Evolutionary conservation across 202 grass and related monocot species (phyloP).

Genomic region (Cymbopogon flexuosus): DNA sequence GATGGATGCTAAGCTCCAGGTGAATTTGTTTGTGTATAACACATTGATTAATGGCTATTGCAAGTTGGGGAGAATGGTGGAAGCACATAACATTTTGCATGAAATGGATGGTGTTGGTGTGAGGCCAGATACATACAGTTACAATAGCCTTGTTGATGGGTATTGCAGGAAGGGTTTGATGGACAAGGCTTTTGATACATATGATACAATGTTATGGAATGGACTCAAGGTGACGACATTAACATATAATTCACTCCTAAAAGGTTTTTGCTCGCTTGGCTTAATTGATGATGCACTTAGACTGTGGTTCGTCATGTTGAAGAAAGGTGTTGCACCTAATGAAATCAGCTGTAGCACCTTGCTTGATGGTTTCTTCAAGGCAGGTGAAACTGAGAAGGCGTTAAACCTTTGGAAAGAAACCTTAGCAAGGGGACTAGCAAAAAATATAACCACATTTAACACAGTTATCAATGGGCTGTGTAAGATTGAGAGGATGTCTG

Average conservation of each 20-base stretch:
- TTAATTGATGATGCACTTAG: slow-evolving; percentile 67
- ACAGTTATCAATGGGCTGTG: slow-evolving; percentile 73
- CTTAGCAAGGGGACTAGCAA: slow-evolving; percentile 73
- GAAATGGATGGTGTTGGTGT: slow-evolving; percentile 51
- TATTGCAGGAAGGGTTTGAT: slow-evolving; percentile 75
- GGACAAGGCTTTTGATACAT: slow-evolving; percentile 63
- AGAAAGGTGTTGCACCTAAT: slow-evolving; percentile 64
- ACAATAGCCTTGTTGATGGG: slow-evolving; percentile 80
- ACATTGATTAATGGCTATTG: slow-evolving; percentile 81
- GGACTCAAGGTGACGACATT: slow-evolving; percentile 49
- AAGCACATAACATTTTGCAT: slow-evolving; percentile 58
- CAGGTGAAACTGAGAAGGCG: slow-evolving; percentile 49
- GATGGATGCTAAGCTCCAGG: slow-evolving; percentile 45
- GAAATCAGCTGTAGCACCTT: slow-evolving; percentile 83
- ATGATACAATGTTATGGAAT: slow-evolving; percentile 55
- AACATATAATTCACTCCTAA: slow-evolving; percentile 77
- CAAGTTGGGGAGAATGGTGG: slow-evolving; percentile 57
- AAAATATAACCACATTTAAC: slow-evolving; percentile 54
- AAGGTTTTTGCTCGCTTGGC: slow-evolving; percentile 65
- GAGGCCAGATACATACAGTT: slow-evolving; percentile 67
- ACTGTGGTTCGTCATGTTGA: slow-evolving; percentile 89
- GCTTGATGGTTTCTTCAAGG: slow-evolving; percentile 77
- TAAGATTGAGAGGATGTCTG: slow-evolving; percentile 56
- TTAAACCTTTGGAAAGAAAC: slow-evolving; percentile 90
- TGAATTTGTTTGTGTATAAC: slow-evolving; percentile 71